Evolutionary conservation across 208 protist genomes (phyloP), one percentile per base, ranked within the genome.

Genomic region (Trichomonas vaginalis): DNA sequence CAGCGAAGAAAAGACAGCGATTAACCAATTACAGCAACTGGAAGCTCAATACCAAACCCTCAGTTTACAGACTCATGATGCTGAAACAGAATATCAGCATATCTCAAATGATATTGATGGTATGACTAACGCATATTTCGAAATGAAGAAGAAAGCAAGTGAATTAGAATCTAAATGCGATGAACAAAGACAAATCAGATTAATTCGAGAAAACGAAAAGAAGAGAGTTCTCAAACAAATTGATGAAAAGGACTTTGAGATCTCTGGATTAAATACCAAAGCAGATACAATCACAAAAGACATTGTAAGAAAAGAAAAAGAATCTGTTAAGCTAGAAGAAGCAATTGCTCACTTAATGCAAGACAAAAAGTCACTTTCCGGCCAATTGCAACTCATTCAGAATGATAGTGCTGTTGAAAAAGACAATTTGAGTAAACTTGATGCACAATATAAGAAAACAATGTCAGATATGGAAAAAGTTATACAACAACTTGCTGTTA

Each of bases 51-150:
- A 48, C 10, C 27, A 35, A 39, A 42, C 42, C 1, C 37, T 92
- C 35, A 32, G 45, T 51, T 15, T 45, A 35, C 86, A 92, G 51
- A 32, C 86, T 21, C 86, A 56, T 47, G 86, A 92, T 8, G 35
- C 56, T 12, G 86, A 92, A 92, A 92, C 86, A 51, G 86, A 92
- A 92, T 92, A 92, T 21, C 86, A 92, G n/a, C 40, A 92, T 51
- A 92, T 92, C 23, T 51, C 86, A n/a, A 92, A 92, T 32, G 86
- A 92, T 10, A 92, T 92, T 21, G 86, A 92, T 39, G 45, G 45
- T 2, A 92, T 92, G 86, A 92, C 27, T 0, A 35, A 92, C 1
- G 86, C 45, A 37, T 17, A 48, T 14, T 39, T 27, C 10, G 45
- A 92, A n/a, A 35, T 92, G 10, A 92, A 92, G 32, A 39, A n/a